These are phyloP conservation scores for Dactylonectria estremocensis DNA, from an alignment of 2,329 filamentous ascomycete species.

Conservation along the genomic window DNA sequence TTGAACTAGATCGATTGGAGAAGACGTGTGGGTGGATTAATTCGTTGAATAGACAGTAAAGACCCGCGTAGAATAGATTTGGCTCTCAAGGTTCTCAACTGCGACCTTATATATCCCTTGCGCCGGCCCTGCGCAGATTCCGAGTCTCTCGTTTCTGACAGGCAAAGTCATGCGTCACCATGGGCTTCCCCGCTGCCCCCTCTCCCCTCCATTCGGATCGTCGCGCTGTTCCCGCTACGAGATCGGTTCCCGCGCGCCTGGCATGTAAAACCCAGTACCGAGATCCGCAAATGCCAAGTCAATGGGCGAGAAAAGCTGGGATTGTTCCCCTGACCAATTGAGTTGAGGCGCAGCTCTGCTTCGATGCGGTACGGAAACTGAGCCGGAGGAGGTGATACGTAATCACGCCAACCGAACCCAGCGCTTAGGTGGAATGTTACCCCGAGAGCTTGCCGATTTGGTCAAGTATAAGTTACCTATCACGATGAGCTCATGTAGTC, in stretches of 20 bases:
- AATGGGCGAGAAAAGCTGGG: background rate
- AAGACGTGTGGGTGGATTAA: background rate
- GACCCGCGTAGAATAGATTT: background rate
- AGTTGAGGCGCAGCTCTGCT: background rate
- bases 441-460: too few species aligned
- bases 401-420: background rate
- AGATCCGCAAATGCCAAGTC: slow-evolving; percentile 17
- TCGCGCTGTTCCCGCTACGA: background rate
- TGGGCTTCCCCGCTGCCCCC: background rate
- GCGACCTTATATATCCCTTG: background rate
- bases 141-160: background rate
- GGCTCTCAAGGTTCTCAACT: slow-evolving; percentile 16
- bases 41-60: background rate
- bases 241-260: background rate
- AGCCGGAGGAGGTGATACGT: background rate
- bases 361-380: background rate
- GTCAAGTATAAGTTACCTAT: background rate
- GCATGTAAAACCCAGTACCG: background rate
- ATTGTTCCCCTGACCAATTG: background rate
- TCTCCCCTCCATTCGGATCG: background rate
- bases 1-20: background rate
- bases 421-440: background rate
- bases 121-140: background rate
- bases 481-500: background rate
- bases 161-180: background rate